Evolutionary conservation across 2,329 filamentous ascomycete species (phyloP), one percentile per base, ranked within the genome.

Genomic region (Cordyceps cateniannulata): DNA sequence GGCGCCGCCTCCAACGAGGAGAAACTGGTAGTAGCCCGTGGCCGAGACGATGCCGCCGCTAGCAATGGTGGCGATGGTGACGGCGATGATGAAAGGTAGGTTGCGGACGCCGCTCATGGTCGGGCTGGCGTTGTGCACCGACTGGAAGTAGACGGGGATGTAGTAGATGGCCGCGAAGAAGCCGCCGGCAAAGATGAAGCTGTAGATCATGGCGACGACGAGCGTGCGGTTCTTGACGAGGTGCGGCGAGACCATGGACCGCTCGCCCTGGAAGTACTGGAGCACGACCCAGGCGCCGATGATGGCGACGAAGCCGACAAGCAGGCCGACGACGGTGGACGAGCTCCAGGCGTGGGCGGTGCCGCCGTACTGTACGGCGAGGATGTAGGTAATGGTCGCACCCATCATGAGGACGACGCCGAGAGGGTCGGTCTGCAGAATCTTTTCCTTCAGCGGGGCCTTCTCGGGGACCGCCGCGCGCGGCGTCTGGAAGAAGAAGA

Each of bases 321-420:
- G 66, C 5, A 72, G 69, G 0, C 74, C 75, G 55, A 77, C 72
- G 47, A 77, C 70, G 35, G 63, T 62, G 24, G 68, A 65, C 2
- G 65, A 66, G 48, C 66, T 69, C 76, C 77, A 80, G 3, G 72
- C 20, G 57, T 78, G 70, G 0, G 69, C 70, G 29, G 69, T 67
- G 5, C 77, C 77, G 40, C 74, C 77, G 69, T 73, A 78, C 65
- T 79, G 75, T 0, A 79, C 65, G 5, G 76, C 76, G 6, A 78
- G 72, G 52, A 78, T 67, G 62, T 74, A 70, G 69, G 70, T 63
- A 67, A 79, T 61, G 70, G 74, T 66, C 66, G 69, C 66, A 63
- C 67, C 67, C 73, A 80, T 75, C 50, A 80, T 66, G 52, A 77
- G 69, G 18, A 72, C 67, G 2, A 73, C 69, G 1, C 77, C 78